Base-by-base conservation (phyloP, 164 flowering plant species). In the Sextonia rubra region DNA sequence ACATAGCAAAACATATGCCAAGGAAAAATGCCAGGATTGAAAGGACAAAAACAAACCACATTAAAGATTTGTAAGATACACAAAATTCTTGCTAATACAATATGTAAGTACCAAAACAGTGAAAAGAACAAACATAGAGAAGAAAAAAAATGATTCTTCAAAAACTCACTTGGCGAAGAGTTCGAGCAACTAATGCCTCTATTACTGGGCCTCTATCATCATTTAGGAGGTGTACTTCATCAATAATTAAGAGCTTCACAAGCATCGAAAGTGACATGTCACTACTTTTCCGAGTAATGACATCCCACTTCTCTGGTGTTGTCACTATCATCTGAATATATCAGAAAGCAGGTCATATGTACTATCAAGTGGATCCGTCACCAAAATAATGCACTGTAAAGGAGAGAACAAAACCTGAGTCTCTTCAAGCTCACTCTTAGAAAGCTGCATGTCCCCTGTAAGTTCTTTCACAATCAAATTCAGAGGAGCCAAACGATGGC, bases 221-320 rank as follows among this genome's bases (percentile, higher is more conserved):
- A 86, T 96, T 96, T 80, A 96, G 75, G 65, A 96, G 86, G 82
- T 96, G 99, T 69, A 96, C 99, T 85, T 96, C 99, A 84, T 96
- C 99, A 82, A 96, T 93, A 69, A 96, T 96, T 69, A 96, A 81
- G 66, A 96, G 97, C 77, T 96, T 96, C 74, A 96, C 98, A 47
- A 96, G 82, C 98, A 89, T 85, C 49, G 98, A 93, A 69, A 96
- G 86, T 55, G 98, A 82, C 99, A 93, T 96, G 79, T 96, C 99
- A 82, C 98, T 93, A 82, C 99, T 96, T 82, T 96, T 96, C 70
- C 99, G 97, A 75, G 99, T 95, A 76, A 96, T 96, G 30, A 96
- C 99, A 78, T 96, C 99, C 99, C 99, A 96, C 81, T 96, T 96
- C 82, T 96, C 98, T 27, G 99, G 99, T 60, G 99, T 96, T 72